Evolutionary conservation across 768 basidiomycete species (phyloP), one percentile per base, ranked within the genome.

Genomic region (Mycena vulgaris): DNA sequence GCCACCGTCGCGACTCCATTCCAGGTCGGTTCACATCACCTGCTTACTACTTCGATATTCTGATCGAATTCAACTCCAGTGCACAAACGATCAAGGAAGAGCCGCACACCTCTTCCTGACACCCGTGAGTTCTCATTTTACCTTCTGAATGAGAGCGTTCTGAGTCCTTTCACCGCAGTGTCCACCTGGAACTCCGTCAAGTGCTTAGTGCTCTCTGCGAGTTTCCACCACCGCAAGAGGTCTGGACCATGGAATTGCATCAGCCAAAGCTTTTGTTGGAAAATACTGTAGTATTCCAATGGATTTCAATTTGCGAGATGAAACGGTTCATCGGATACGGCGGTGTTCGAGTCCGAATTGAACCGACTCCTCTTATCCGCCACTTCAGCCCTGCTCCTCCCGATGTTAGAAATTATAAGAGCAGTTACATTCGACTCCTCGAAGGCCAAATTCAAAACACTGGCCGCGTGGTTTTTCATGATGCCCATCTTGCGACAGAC

Each of bases 61-160:
- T 55, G 33, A 55, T 55, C 53, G 33, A 37, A 55, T 37, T 55
- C 53, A 55, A 55, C 53, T 55, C 53, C 53, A 55, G 53, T 55
- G 53, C 53, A 55, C 53, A 21, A 55, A 55, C 33, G 53, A 55
- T 55, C 53, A 37, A 55, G 53, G 33, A 55, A 55, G 53, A 55
- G 53, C 53, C 33, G 31, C 53, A 55, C 21, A 23, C 53, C 53
- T 55, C 33, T 55, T 55, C 53, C 31, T 55, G 31, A 55, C 53
- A 37, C 21, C 31, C 31, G 53, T 55, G 53, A 55, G 53, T 55
- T 55, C 21, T 55, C 33, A 35, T 33, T 55, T 55, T 37, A 55
- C 31, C 53, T 55, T 55, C 53, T 55, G 33, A 55, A 55, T 55
- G 53, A 55, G 33, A 35, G 53, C 33, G 31, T 37, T 55, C 53